Conservation (phyloP, 495 filamentous ascomycete genomes). For the Hypoxylon lienhwacheense region DNA sequence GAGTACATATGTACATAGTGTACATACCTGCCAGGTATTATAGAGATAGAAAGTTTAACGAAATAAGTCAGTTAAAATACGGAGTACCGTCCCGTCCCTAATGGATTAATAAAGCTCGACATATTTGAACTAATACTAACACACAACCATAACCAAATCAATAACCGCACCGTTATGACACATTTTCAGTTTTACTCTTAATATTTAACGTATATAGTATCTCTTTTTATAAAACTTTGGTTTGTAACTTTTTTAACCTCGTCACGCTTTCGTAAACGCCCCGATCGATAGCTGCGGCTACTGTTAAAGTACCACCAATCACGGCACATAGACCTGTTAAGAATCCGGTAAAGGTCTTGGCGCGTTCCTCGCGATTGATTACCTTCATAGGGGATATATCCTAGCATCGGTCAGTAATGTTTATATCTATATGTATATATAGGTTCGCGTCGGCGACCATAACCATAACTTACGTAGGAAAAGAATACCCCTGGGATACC, state of each 20-base stretch:
- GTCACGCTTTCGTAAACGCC: slow-evolving; percentile 86
- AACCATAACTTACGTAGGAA: slow-evolving; percentile 72
- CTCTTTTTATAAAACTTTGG: slow-evolving; percentile 47
- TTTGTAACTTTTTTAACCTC: slow-evolving; percentile 83
- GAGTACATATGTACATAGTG: too few species aligned
- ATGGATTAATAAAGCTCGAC: too few species aligned
- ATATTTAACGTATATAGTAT: slow-evolving; percentile 2
- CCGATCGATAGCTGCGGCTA: slow-evolving; percentile 90
- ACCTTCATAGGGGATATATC: slow-evolving; percentile 99
- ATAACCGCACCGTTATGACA: slow-evolving; percentile 6
- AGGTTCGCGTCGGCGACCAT: not conserved
- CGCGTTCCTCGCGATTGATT: slow-evolving; percentile 88
- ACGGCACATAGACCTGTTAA: slow-evolving; percentile 91
- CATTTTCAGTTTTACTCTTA: slow-evolving; percentile 17
- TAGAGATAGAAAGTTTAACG: too few species aligned
- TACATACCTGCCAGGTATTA: too few species aligned
- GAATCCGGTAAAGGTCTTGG: slow-evolving; percentile 87
- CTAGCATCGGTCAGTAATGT: slow-evolving; percentile 43
- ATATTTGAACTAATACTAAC: too few species aligned
- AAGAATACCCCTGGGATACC: slow-evolving; percentile 99
- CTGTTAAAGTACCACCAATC: slow-evolving; percentile 91
- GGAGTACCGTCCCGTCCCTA: too few species aligned
- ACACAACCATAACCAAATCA: slow-evolving; percentile 10
- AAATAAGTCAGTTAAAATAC: too few species aligned
- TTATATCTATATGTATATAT: not conserved